Evolutionary conservation across 2,329 filamentous ascomycete species (phyloP).

Genomic region (Botrytis pseudocinerea): DNA sequence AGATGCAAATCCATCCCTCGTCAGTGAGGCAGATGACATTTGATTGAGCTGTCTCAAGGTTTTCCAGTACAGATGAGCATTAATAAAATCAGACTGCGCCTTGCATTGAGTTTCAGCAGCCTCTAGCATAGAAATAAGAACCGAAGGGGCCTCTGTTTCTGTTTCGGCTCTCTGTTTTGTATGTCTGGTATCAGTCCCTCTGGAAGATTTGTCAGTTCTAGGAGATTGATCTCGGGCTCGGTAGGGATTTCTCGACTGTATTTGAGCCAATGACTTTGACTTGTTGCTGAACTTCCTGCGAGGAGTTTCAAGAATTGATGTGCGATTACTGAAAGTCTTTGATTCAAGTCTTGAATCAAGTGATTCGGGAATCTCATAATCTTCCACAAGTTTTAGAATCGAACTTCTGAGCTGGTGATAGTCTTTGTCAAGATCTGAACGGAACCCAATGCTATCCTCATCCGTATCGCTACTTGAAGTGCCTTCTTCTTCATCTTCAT

Average conservation of each 20-base stretch:
- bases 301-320: slow-evolving; percentile 50
- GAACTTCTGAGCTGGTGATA: slow-evolving; percentile 80
- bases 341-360: slow-evolving; percentile 59
- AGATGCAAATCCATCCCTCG: slow-evolving; percentile 68
- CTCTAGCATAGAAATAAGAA: slow-evolving; percentile 71
- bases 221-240: slow-evolving; percentile 39
- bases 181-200: slow-evolving; percentile 27
- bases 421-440: slow-evolving; percentile 70
- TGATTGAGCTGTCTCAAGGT: slow-evolving; percentile 72
- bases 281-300: slow-evolving; percentile 61
- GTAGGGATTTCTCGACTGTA: slow-evolving; percentile 61
- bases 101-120: slow-evolving; percentile 76
- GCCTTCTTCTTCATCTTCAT: slow-evolving; percentile 67
- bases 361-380: slow-evolving; percentile 75
- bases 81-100: slow-evolving; percentile 78
- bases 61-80: slow-evolving; percentile 82
- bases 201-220: slow-evolving; percentile 25
- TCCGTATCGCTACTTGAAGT: slow-evolving; percentile 61
- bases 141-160: slow-evolving; percentile 47
- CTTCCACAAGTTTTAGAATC: slow-evolving; percentile 76
- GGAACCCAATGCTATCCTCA: slow-evolving; percentile 56
- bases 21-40: slow-evolving; percentile 60
- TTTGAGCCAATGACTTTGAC: slow-evolving; percentile 50
- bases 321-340: slow-evolving; percentile 70
- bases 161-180: slow-evolving; percentile 31